A percentile compares a stretch with the other conserved stretches of the same genome.
Evolutionary conservation across 2,329 filamentous ascomycete genomes (phyloP).

Genomic region (Colletotrichum sp.): DNA sequence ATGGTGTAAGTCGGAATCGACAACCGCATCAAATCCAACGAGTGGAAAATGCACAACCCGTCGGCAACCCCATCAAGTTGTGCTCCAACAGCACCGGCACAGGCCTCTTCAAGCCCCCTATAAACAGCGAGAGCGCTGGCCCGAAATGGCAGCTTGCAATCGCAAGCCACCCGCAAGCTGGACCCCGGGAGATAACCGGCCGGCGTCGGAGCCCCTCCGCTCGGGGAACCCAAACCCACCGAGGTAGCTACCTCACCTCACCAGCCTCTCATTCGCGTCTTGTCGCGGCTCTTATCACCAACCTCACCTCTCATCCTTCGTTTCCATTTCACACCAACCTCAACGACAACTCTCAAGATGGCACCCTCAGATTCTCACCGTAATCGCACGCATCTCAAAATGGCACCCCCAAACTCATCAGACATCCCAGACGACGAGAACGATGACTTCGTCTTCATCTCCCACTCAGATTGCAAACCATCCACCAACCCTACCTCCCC

Average conservation of each 20-base stretch:
- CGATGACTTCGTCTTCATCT: conserved; percentile 12
- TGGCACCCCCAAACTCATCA: background rate
- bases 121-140: background rate
- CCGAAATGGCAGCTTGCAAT: background rate
- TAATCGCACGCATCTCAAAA: background rate
- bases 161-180: background rate
- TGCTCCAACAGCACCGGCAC: background rate
- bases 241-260: background rate
- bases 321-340: too few species aligned
- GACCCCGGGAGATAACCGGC: conserved; percentile 12
- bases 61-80: background rate
- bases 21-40: background rate
- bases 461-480: background rate
- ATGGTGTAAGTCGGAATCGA: too few species aligned
- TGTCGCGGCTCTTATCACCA: background rate
- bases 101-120: background rate
- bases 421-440: background rate
- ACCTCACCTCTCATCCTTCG: background rate
- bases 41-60: background rate
- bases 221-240: background rate
- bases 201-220: conserved; percentile 17
- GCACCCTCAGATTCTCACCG: background rate
- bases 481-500: background rate
- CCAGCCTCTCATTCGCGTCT: background rate
- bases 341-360: background rate